Evolutionary conservation across 2,329 filamentous ascomycete genomes (phyloP), one percentile per base, ranked within the genome.

Genomic region (Exophiala bonariae): DNA sequence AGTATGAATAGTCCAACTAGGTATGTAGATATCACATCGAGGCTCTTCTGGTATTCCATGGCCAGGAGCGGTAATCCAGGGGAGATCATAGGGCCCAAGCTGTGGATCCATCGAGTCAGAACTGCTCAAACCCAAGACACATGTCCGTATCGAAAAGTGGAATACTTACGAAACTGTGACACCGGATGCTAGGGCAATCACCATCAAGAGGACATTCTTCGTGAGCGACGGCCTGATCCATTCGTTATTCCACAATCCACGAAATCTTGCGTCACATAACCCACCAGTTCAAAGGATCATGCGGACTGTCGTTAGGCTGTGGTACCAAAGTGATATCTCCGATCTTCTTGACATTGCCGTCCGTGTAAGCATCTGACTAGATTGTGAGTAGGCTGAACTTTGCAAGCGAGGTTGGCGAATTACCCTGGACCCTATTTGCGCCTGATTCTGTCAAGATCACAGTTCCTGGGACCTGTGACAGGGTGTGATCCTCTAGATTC

Each of bases 41-140:
- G 55, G 35, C 62, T 66, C 31, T 71, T 67, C 2, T 60, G 43
- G 50, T 71, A 72, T 36, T 64, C 60, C 44, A 48, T 47, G 1
- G 63, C 62, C 19, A 71, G 58, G 2, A 69, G 55, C 9, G 58
- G 59, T 1, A 71, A 55, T 18, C 64, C 67, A 13, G 68, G 68
- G 3, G 66, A 68, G 2, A 71, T 61, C 68, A 71, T 71, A 3
- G 68, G 67, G 8, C 67, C 68, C 9, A 71, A 63, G 9, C 66
- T 46, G 23, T 16, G 16, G 41, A 26, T 26, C 11, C 23, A 26
- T 26, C 23, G 11, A 26, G 23, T 26, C 23, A 26, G 23, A n/a
- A n/a, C n/a, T n/a, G n/a, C n/a, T n/a, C n/a, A n/a, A n/a, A n/a
- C n/a, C n/a, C n/a, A n/a, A 22, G 8, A n/a, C 11, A 38, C 16